Base-by-base conservation (phyloP, 352 stramenopile species). In the Phytophthora sojae region DNA sequence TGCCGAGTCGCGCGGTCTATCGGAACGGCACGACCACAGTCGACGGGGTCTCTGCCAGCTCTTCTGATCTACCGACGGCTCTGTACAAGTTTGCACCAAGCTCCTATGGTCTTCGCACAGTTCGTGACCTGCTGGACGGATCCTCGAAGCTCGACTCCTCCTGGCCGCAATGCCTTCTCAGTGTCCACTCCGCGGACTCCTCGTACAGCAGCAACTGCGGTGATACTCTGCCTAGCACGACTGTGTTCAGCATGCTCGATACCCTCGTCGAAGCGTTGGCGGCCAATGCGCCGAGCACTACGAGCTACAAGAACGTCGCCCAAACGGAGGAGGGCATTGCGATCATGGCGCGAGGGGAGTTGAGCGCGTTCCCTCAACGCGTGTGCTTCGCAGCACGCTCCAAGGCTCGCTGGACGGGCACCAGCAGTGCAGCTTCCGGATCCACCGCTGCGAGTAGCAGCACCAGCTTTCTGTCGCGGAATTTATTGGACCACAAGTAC, bases 401-500 rank as follows among this genome's bases (percentile, higher is more conserved):
- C 5, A 88, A 86, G 62, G 76, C 78, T 54, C 80, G 80, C 29
- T 88, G 78, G 78, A 82, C 83, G 21, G 77, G 80, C 51, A 75
- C 70, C 17, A 81, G 73, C 30, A 85, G 67, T 47, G 66, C 66
- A 55, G 39, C 55, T 17, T 71, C 71, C 7, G 66, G 71, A 0
- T 66, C 61, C 35, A 67, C 60, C 5, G 65, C 70, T 29, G 56
- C 65, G 2, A 77, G 65, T 51, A 77, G 65, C 55, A 71, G 71
- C 26, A 75, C 71, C 2, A 88, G 76, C 61, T 85, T 88, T 44
- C 57, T 88, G 14, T 85, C 76, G 42, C 78, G 80, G 35, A 80
- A 86, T 47, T 68, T 88, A 29, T 69, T 88, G 45, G 78, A 88
- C 26, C 80, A 86, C 50, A 86, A 85, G 64, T 86, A 86, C 26